Evolutionary conservation across 306 rosid genomes (phyloP).

Genomic region (Calophaca sinica): DNA sequence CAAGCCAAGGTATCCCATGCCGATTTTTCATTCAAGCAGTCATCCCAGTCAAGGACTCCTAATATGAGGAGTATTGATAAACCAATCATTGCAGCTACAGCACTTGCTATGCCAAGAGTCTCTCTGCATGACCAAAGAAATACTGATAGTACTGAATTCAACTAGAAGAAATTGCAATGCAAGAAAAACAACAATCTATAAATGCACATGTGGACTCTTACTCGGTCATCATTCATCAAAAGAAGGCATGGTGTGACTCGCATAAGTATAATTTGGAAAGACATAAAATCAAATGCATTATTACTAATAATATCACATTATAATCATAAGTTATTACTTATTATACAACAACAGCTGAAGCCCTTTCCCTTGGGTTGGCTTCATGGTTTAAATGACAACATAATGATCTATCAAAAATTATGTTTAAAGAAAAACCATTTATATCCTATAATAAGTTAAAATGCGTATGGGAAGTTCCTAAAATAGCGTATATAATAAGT

Average conservation of each 20-base stretch:
- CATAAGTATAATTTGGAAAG: conserved; percentile 34
- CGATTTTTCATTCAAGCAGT: conserved; percentile 85
- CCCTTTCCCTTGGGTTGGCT: background rate
- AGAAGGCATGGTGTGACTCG: conserved; percentile 6
- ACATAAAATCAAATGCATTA: background rate
- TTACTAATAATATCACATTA: background rate
- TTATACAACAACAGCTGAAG: background rate
- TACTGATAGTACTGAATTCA: conserved; percentile 34
- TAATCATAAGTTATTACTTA: background rate
- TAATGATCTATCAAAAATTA: background rate
- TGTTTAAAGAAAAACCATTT: background rate
- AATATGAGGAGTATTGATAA: conserved; percentile 77
- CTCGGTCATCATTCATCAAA: conserved; percentile 13
- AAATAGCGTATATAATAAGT: background rate
- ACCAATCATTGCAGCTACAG: conserved; percentile 94
- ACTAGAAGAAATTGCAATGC: conserved; percentile 4
- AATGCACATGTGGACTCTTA: conserved; percentile 9
- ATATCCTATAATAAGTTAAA: background rate
- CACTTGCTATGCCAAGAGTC: conserved; percentile 73
- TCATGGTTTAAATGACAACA: background rate
- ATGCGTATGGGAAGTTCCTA: conserved; percentile 9
- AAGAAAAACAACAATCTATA: conserved; percentile 31
- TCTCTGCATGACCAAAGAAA: conserved; percentile 64
- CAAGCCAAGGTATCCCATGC: conserved; percentile 99
- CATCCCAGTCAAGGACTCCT: conserved; percentile 95